A percentile compares a stretch with the other conserved stretches of the same genome.
phyloP scores from a whole-genome alignment of 140 eudicot species.

The Cichorium intybus region DNA sequence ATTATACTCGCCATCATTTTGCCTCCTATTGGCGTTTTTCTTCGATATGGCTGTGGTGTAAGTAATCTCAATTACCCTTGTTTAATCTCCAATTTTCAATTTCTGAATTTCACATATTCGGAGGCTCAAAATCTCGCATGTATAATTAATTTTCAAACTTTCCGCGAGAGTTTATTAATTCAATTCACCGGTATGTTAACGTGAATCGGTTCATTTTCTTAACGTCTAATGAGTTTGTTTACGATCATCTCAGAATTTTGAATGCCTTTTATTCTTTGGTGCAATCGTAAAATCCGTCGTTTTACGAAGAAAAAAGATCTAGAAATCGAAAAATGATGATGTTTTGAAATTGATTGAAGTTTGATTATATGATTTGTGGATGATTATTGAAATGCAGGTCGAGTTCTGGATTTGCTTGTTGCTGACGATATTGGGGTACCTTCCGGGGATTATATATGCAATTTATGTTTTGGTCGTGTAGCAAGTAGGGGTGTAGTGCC shows the following conservation, averaged over 20 bases:
- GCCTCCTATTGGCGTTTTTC: slow-evolving; percentile 90
- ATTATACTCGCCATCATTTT: slow-evolving; percentile 67
- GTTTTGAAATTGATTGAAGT: not conserved
- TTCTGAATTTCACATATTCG: not conserved
- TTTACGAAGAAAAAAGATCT: not conserved
- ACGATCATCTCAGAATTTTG: not conserved
- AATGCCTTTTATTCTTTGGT: not conserved
- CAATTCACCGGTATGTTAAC: not conserved
- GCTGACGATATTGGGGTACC: slow-evolving; percentile 71
- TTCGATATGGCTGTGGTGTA: slow-evolving; percentile 88
- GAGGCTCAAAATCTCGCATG: not conserved
- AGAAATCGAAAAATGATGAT: not conserved
- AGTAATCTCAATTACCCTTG: slow-evolving; percentile 2
- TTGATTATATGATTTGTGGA: not conserved
- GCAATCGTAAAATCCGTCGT: not conserved
- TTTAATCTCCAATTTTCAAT: not conserved
- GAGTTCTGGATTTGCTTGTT: slow-evolving; percentile 77
- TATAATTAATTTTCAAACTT: not conserved
- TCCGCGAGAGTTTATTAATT: not conserved
- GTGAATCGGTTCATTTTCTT: no score
- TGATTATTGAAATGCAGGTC: slow-evolving; percentile 34
- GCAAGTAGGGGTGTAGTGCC: no score
- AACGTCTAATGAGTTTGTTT: not conserved
- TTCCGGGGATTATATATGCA: slow-evolving; percentile 75
- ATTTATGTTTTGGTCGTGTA: slow-evolving; percentile 57